Base-by-base conservation (phyloP, 257 asterid genomes). In the Verbascum thapsus region DNA sequence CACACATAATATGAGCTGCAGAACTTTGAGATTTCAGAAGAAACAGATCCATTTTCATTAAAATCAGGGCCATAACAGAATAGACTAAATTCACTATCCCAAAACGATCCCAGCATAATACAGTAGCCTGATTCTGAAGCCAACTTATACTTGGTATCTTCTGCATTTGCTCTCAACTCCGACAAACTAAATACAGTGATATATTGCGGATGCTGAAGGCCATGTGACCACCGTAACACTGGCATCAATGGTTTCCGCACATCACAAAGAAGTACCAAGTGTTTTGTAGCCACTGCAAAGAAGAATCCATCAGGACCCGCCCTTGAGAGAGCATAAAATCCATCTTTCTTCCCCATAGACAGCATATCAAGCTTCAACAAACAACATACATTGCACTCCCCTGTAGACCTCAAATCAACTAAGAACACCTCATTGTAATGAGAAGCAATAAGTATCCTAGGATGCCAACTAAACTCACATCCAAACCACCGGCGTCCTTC, bases 381-480 rank as follows among this genome's bases (percentile, higher is more conserved):
- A 71, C 78, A 78, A 63, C 61, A 38, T 10, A 85, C 71, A 10
- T 59, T 68, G 73, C 72, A 73, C 15, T 50, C 66, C 48, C 43
- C 69, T n/a, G 64, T 58, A 54, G 72, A 72, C 72, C 83, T 80
- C 69, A 74, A 68, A 75, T 88, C 96, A 64, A 91, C 85, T 77
- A 88, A 66, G 61, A 84, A 81, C 12, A 88, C 65, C 41, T 69
- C 81, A 55, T 69, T 60, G 3, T 65, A 35, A 70, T 83, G 82
- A 59, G 84, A 81, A 73, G 81, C 91, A 55, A 84, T 71, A 61
- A 89, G 58, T 56, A 79, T 67, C 71, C 83, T 79, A 0, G 89
- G 87, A 76, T 86, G 91, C 95, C 89, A 86, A 71, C 94, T 71
- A 72, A 89, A 89, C 62, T 86, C 89, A 69, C 90, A 83, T 52